Evolutionary conservation across 2,329 filamentous ascomycete species (phyloP).

Genomic region (Neofusicoccum parvum): DNA sequence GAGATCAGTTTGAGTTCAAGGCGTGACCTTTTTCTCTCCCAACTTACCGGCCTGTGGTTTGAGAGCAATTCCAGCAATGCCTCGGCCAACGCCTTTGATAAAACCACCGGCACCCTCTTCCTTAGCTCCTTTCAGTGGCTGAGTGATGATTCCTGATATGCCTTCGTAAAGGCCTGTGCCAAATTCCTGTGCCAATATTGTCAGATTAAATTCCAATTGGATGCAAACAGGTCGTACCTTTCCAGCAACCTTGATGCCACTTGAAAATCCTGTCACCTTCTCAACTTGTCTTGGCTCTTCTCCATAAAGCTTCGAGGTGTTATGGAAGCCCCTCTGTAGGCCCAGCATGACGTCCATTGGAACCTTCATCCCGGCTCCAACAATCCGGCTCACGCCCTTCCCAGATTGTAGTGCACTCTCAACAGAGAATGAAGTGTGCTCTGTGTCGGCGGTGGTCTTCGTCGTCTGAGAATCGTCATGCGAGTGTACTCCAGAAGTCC

Average conservation of each 20-base stretch:
- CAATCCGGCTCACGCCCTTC: slow-evolving; percentile 70
- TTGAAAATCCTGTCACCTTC: slow-evolving; percentile 75
- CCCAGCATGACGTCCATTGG: slow-evolving; percentile 85
- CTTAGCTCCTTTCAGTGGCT: slow-evolving; percentile 70
- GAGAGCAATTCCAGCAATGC: slow-evolving; percentile 76
- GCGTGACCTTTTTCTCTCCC: too few species aligned
- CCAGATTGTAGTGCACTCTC: slow-evolving; percentile 67
- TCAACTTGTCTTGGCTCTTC: slow-evolving; percentile 78
- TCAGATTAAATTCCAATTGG: background rate
- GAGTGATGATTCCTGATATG: slow-evolving; percentile 76
- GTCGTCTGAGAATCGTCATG: slow-evolving; percentile 22
- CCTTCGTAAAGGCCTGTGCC: slow-evolving; percentile 79
- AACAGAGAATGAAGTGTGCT: slow-evolving; percentile 37
- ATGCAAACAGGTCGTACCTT: slow-evolving; percentile 50
- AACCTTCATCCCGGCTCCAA: slow-evolving; percentile 73
- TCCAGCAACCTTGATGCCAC: slow-evolving; percentile 75
- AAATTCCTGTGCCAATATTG: slow-evolving; percentile 57
- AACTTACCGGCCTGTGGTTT: slow-evolving; percentile 72
- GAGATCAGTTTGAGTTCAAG: background rate
- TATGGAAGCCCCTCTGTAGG: slow-evolving; percentile 83
- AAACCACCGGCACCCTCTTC: slow-evolving; percentile 68
- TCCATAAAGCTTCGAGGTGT: slow-evolving; percentile 81
- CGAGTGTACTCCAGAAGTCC: background rate
- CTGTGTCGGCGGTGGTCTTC: background rate
- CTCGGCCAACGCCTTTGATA: slow-evolving; percentile 80